Base-by-base conservation (phyloP, 2,329 filamentous ascomycete species). In the Stenocarpella maydis region DNA sequence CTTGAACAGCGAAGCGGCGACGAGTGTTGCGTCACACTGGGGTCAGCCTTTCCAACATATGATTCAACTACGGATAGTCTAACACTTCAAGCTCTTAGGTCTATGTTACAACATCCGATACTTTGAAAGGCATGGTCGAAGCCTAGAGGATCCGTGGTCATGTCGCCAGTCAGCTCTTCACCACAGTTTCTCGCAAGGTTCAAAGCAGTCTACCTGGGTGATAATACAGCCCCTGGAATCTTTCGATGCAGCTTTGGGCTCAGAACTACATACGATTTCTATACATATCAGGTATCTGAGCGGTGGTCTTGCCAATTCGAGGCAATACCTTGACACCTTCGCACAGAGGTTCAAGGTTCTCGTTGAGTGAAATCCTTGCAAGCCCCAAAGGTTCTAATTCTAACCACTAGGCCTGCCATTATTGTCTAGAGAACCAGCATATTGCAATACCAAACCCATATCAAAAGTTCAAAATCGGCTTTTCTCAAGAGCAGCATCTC, bases 381-480 rank as follows among this genome's bases (percentile, higher is more conserved):
- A 24, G 4, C 2, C 4, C 14, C 1, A 28, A 31, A 4, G 14
- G 6, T 9, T 3, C 26, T 28, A 4, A 58, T 4, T 43, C 37
- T 45, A 31, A 45, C 12, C 1, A 61, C 6, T 19, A 8, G 0
- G 7, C 9, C 15, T 43, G 14, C 21, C n/a, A 21, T 7, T 28
- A 12, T 21, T 43, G 4, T 43, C 17, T 34, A 1, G 3, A 61
- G 58, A 47, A 61, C 9, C 58, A 47, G 15, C 17, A 47, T 0
- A 65, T 65, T 26, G 63, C 63, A 28, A 65, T 65, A 26, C 63
- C 63, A 17, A 65, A 41, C 9, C 19, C 63, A 6, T 65, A 65
- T 17, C 19, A 43, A 28, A 65, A 65, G 4, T 65, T 65, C 21
- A 31, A 28, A 2, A 17, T 65, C 63, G n/a, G 28, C 15, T 65